phyloP scores from a whole-genome alignment of 2,329 filamentous ascomycete species.

The Daldinia sp. region DNA sequence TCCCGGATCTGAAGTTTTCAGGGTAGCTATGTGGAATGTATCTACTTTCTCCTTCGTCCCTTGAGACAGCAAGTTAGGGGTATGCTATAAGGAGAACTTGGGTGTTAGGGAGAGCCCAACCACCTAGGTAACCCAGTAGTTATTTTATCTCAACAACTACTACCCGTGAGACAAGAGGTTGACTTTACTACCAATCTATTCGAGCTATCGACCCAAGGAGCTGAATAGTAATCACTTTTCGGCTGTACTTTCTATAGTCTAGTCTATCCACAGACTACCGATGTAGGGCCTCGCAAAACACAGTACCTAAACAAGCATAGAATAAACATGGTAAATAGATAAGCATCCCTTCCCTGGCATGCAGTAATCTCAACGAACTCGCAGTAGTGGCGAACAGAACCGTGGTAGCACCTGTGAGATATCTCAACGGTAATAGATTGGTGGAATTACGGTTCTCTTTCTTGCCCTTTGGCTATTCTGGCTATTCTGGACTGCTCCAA shows the following conservation, averaged over 20 bases:
- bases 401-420: not conserved
- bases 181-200: not conserved
- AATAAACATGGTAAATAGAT: not conserved
- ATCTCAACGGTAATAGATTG: not conserved
- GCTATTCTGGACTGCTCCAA: not conserved
- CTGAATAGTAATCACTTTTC: not conserved
- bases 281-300: too few relatives aligned
- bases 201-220: not conserved
- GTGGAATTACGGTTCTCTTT: constrained; percentile 10
- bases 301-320: not conserved
- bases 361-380: not conserved
- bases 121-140: too few relatives aligned
- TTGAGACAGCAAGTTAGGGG: not conserved
- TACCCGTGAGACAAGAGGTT: too few relatives aligned
- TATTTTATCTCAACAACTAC: too few relatives aligned
- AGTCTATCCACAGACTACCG: too few relatives aligned
- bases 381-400: not conserved
- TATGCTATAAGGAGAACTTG: not conserved
- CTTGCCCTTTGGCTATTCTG: too few relatives aligned
- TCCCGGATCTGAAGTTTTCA: not conserved
- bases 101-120: not conserved
- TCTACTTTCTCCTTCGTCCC: too few relatives aligned
- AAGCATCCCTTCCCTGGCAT: not conserved
- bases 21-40: too few relatives aligned
- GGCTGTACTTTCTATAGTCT: not conserved